Conservation (phyloP, 2,329 filamentous ascomycete genomes). For the Aspergillus candidus region DNA sequence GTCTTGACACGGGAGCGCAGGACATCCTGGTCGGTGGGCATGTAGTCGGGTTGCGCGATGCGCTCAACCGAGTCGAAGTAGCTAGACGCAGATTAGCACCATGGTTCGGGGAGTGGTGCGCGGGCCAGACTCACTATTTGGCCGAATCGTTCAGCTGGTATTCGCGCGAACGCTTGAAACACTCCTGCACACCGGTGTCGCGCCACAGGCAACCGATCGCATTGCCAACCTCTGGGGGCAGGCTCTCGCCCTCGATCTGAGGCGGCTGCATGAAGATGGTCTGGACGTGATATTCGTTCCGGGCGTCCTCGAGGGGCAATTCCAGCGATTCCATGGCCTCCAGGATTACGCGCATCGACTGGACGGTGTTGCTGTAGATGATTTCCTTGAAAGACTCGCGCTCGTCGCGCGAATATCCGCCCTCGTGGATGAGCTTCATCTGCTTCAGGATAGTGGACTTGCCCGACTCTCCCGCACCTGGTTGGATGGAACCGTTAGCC, state of each 20-base stretch:
- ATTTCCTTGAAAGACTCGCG: conserved; percentile 66
- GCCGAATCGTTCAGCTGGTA: conserved; percentile 96
- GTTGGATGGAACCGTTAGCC: conserved; percentile 6
- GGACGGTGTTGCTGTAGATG: conserved; percentile 66
- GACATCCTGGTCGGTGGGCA: conserved; percentile 92
- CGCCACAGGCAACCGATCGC: conserved; percentile 92
- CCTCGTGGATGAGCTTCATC: conserved; percentile 99
- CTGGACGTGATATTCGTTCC: conserved; percentile 95
- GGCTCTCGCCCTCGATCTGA: conserved; percentile 90
- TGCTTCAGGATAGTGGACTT: conserved; percentile 94
- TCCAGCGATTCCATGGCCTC: conserved; percentile 64
- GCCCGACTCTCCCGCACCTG: conserved; percentile 95
- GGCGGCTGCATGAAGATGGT: conserved; percentile 98
- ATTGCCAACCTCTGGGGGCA: conserved; percentile 88
- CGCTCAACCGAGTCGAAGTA: conserved; percentile 95
- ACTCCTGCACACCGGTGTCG: conserved; percentile 85
- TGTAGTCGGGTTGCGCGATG: conserved; percentile 84
- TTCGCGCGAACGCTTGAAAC: conserved; percentile 91
- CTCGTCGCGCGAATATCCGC: conserved; percentile 91
- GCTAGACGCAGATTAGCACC: conserved; percentile 47
- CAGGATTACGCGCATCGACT: conserved; percentile 64
- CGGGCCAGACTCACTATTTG: conserved; percentile 68
- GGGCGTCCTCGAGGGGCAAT: conserved; percentile 81
- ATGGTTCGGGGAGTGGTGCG: not conserved
- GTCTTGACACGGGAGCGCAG: conserved; percentile 95